Base-by-base conservation (phyloP, 1,284 basidiomycete genomes). In the Pholiota adiposa region DNA sequence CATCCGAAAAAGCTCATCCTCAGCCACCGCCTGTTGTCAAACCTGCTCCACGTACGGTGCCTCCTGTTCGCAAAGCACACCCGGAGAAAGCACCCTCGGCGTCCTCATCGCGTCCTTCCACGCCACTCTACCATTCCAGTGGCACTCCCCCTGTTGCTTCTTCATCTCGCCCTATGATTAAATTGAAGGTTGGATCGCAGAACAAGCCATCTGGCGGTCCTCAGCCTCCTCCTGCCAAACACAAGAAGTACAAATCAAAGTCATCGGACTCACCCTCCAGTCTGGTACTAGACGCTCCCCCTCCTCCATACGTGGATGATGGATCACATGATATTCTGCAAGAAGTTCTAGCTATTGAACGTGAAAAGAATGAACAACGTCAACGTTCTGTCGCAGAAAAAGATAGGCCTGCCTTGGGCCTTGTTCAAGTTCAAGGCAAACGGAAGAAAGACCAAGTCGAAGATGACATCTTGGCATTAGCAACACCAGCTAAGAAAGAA, bases 311-410 rank as follows among this genome's bases (percentile, higher is more conserved):
- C 67, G 82, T 89, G 46, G 89, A 91, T 64, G 90, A 92, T 71
- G 89, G 87, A 11, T 89, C 87, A 23, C 84, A 88, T 63, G 90
- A 93, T 68, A 78, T 93, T 44, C 76, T 92, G 2, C 89, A 92
- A 69, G 90, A 93, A 69, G 89, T 93, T 33, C 83, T 93, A 54
- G 90, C 90, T 7, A 89, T 92, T 48, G 90, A 93, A 72, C 79
- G 83, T 59, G 86, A 88, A 72, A 83, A 87, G 69, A 78, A 81
- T 55, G 77, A 75, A 72, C 78, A 79, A 48, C 82, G 82, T 23
- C 78, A 76, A 18, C 78, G 79, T 54, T 72, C 73, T 46, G 67
- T 71, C 51, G 58, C 67, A 58, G 67, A 82, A 67, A 69, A 76
- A 71, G 64, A 78, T 60, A 69, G 72, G 63, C 60, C 66, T 44